Percentiles rank a stretch among this genome's conserved stretches.
phyloP scores from a whole-genome alignment of 768 basidiomycete species.

The Leucocoprinus leucothites region DNA sequence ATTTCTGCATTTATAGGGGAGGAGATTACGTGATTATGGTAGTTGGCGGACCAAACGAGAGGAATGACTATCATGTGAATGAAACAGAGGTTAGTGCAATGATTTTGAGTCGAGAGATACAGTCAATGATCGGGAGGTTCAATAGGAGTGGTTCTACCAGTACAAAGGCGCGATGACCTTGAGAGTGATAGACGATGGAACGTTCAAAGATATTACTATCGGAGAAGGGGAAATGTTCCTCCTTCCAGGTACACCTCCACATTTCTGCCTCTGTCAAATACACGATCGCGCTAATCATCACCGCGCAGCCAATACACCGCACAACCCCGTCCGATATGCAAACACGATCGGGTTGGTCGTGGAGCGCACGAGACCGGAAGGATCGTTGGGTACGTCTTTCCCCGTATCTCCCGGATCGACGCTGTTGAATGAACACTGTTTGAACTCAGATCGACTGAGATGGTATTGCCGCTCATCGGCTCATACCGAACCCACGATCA shows the following conservation, averaged over 20 bases:
- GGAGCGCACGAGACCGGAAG: constrained; percentile 79
- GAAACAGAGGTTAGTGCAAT: constrained; percentile 74
- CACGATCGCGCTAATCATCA: not conserved
- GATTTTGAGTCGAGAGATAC: not conserved
- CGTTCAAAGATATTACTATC: constrained; percentile 83
- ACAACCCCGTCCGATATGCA: constrained; percentile 90
- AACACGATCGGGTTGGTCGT: constrained; percentile 91
- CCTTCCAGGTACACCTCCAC: constrained; percentile 65
- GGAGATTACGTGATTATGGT: constrained; percentile 93
- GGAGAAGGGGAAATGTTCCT: constrained; percentile 97
- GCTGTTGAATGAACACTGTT: not conserved
- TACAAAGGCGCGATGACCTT: constrained; percentile 92
- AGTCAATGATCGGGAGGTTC: not conserved
- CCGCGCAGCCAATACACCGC: constrained; percentile 84
- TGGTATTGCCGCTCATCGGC: constrained; percentile 81
- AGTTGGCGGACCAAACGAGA: constrained; percentile 92
- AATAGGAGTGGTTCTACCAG: constrained; percentile 98
- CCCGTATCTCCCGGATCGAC: not conserved
- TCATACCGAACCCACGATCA: constrained; percentile 43
- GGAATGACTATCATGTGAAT: constrained; percentile 94
- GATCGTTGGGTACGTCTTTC: constrained; percentile 55
- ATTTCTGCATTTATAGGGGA: constrained; percentile 81
- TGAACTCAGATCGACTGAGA: constrained; percentile 68
- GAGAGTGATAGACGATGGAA: constrained; percentile 75
- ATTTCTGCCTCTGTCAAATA: not conserved